Evolutionary conservation across 2,329 filamentous ascomycete genomes (phyloP), one percentile per base, ranked within the genome.

Genomic region (Cladophialophora immunda): DNA sequence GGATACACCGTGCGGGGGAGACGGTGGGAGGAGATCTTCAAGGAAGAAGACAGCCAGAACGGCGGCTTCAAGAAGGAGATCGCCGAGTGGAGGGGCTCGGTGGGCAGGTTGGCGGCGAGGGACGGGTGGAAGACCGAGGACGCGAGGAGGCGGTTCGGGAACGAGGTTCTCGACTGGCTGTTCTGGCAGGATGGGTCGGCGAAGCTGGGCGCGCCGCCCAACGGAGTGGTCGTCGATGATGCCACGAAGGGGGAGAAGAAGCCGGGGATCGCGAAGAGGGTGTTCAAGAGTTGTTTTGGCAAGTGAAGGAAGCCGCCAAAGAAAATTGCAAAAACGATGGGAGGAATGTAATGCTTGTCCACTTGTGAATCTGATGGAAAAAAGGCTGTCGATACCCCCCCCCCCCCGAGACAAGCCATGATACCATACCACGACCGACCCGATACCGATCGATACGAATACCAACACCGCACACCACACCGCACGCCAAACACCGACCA

Each of bases 111-210:
- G 41, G 68, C 58, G 6, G 15, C 29, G 1, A 58, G 58, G 9
- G 66, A 70, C 57, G 59, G 56, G 3, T 70, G 68, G 68, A 66
- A 19, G 13, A 55, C 60, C 27, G n/a, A 32, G 4, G 65, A 68
- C 38, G 68, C 68, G 15, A 53, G 66, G 38, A 27, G n/a, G 17
- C 52, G 62, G 30, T 70, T 68, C 38, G 68, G 68, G 17, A 70
- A 70, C 41, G 68, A 70, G 22, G 74, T 19, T 71, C 68, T 17
- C 63, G 70, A 41, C 58, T 27, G 19, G 45, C n/a, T 70, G 56
- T 74, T 73, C 52, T 80, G 76, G 56, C 30, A 73, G 13, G 53
- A 63, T 9, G 63, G 54, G 68, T 75, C 2, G 79, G 81, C 1
- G 77, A 76, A 2, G 25, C 8, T 47, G 27, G 54, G 53, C 29